Conservation (phyloP, 1,284 basidiomycete species). For the Rhodotorula glutinis region DNA sequence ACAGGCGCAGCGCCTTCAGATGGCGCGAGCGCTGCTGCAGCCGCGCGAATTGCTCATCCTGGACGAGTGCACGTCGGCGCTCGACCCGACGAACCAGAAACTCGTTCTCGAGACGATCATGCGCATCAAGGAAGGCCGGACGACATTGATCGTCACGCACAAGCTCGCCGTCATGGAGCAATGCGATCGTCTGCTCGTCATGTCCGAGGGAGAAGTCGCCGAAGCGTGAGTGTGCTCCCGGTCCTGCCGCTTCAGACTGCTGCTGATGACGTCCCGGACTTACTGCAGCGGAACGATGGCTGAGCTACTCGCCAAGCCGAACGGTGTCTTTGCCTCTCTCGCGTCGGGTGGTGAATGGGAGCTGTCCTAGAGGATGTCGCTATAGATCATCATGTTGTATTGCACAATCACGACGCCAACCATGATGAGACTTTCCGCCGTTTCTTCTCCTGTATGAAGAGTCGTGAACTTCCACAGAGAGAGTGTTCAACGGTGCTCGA, state of each 20-base stretch:
- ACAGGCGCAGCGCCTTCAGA: constrained; percentile 87
- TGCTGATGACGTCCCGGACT: neutral
- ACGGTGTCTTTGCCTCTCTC: constrained; percentile 64
- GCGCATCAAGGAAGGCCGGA: constrained; percentile 63
- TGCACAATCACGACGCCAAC: neutral
- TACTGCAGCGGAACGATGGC: constrained; percentile 23
- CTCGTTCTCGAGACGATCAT: constrained; percentile 74
- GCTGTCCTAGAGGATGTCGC: neutral
- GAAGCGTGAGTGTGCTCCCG: constrained; percentile 52
- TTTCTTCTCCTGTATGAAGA: constrained; percentile 22
- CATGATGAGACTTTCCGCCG: constrained; percentile 20
- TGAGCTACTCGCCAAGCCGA: constrained; percentile 58
- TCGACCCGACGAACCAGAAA: constrained; percentile 77
- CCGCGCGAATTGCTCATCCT: constrained; percentile 73
- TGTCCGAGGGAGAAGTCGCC: constrained; percentile 68
- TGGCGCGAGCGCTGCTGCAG: constrained; percentile 82
- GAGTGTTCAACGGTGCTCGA: no score
- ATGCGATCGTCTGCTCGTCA: constrained; percentile 83
- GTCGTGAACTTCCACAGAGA: no score
- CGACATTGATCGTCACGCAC: constrained; percentile 90
- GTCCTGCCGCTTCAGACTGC: neutral
- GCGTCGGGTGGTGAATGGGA: constrained; percentile 84
- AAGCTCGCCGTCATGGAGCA: constrained; percentile 84
- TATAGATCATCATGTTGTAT: neutral
- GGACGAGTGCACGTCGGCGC: constrained; percentile 89